phyloP scores from a whole-genome alignment of 768 basidiomycete genomes.

The Guyanaporus albipodus region DNA sequence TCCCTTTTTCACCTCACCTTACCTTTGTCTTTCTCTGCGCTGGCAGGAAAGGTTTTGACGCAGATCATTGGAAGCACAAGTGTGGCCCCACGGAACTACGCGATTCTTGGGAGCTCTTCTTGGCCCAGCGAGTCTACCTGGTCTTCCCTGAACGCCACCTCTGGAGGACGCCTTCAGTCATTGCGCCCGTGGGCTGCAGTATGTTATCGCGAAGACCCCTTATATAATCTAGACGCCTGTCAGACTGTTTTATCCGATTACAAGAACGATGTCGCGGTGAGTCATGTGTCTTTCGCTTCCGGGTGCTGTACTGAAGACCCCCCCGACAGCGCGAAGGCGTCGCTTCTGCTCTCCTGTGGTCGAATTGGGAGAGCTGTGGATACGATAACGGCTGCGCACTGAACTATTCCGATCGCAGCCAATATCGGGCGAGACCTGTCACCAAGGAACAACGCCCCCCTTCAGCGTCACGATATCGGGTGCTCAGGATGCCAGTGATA shows the following conservation, averaged over 20 bases:
- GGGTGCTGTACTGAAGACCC: background rate
- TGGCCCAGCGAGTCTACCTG: slow-evolving; percentile 12
- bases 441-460: slow-evolving; percentile 21
- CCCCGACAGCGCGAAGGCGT: slow-evolving; percentile 17
- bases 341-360: slow-evolving; percentile 19
- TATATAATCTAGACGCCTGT: slow-evolving; percentile 14
- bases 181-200: slow-evolving; percentile 23
- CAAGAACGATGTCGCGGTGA: slow-evolving; percentile 12
- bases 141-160: slow-evolving; percentile 10
- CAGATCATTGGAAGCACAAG: too few relatives aligned
- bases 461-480: slow-evolving; percentile 15
- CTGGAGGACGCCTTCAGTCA: slow-evolving; percentile 14
- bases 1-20: too few relatives aligned
- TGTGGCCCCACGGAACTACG: too few relatives aligned
- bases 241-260: slow-evolving; percentile 12
- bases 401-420: slow-evolving; percentile 17
- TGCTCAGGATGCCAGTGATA: slow-evolving; percentile 18
- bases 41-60: too few relatives aligned
- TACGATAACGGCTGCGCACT: slow-evolving; percentile 17
- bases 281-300: background rate
- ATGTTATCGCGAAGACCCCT: slow-evolving; percentile 19
- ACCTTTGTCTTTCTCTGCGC: too few relatives aligned
- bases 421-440: slow-evolving; percentile 6
- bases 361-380: slow-evolving; percentile 22
- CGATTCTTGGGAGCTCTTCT: too few relatives aligned